Evolutionary conservation across 345 rosid species (phyloP), one percentile per base, ranked within the genome.

Genomic region (Brassica nigra): DNA sequence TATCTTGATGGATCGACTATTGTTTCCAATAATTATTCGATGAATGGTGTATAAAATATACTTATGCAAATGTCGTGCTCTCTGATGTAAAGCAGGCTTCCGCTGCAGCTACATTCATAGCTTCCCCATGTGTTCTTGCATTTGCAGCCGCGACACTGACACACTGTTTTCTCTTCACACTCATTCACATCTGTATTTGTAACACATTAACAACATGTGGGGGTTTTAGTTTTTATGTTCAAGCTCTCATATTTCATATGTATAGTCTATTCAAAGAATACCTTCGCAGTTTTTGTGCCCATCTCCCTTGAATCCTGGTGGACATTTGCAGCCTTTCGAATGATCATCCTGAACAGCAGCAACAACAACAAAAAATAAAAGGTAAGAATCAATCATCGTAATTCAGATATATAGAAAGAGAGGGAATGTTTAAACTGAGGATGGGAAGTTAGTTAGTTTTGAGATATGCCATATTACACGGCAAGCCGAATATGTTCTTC

Each of bases 111-210:
- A 86, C 99, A 95, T 30, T 95, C 95, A n/a, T 87, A 92, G 78
- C 94, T 73, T 54, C 99, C 99, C 98, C 98, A 92, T 3, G 94
- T 80, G 80, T 95, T 85, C 81, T 91, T 92, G 89, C 99, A 80
- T 39, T 80, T 80, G 76, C 83, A 80, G 2, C 42, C 73, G 8
- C 68, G 83, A 15, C 83, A 95, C 28, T 89, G 93, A 69, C 99
- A 92, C 31, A 87, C 94, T 47, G 80, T 15, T 86, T 88, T 89
- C 85, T 89, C 96, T 81, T 88, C 85, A 87, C 98, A 95, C 85
- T 95, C 99, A 28, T 95, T 85, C 73, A 76, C 80, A 70, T 80
- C 83, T 80, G 62, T 62, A 42, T 52, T 36, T 20, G 42, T 74
- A 54, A 52, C 18, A 73, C 61, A 27, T 23, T 3, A 30, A 55